Base-by-base conservation (phyloP, 805 yeast genomes). In the Lipomyces lipofer region DNA sequence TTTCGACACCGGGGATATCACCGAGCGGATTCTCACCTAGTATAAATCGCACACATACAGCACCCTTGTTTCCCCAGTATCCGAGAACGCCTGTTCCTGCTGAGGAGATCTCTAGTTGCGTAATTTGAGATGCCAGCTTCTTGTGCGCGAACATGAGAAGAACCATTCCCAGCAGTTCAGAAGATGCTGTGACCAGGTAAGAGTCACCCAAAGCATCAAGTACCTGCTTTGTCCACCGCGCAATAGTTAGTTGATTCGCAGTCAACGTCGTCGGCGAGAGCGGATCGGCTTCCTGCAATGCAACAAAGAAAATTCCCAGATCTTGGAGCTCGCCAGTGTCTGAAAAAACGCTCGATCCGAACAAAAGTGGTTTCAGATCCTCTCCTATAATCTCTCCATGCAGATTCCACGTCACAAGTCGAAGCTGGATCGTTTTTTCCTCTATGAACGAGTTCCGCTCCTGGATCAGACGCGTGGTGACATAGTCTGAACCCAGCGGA, bases 51-150 rank as follows among this genome's bases (percentile, higher is more conserved):
- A 80, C 68, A 15, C 75, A 67, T 12, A 80, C 78, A 3, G 84
- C 82, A 2, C 86, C 86, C 62, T 82, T 82, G 67, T 82, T 82
- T 15, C 84, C 85, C 80, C 84, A 82, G 22, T 75, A 61, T 24
- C 81, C 76, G 47, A 82, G 64, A 36, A 81, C 73, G 0, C 86
- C 86, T 0, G 85, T 76, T 0, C 86, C 85, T 5, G 82, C 70
- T 0, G 82, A 73, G 2, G 72, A 67, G 3, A 72, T 70, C 17
- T 67, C 66, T 4, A 80, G 51, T 17, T 69, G 60, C 1, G 74
- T 67, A n/a, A 81, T 68, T 56, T 79, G 77, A 1, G 66, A 58
- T 4, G 61, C 64, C 2, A 78, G 46, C 3, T 67, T 64, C 2
- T 63, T 54, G 15, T 66, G 65, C 1, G 74, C 71, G n/a, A 80